Evolutionary conservation across 371 early-diverging fungal species (phyloP).

Genomic region (Rhizopus sp.): DNA sequence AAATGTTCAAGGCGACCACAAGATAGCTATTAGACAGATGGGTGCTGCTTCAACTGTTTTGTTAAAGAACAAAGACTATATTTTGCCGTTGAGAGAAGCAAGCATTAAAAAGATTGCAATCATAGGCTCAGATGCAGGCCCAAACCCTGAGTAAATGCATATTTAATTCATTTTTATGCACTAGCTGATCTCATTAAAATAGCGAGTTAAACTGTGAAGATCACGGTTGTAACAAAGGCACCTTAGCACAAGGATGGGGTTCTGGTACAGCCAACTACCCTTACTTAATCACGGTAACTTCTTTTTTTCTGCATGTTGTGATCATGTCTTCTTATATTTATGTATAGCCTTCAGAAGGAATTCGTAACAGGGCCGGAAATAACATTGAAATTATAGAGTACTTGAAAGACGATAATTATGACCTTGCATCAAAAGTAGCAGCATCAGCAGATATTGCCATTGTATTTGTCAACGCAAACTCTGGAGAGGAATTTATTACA

Average conservation of each 20-base stretch:
- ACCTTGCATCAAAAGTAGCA: conserved; percentile 36
- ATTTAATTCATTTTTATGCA: not conserved
- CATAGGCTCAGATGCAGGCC: conserved; percentile 59
- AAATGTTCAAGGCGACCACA: conserved; percentile 48
- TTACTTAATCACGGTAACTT: conserved; percentile 52
- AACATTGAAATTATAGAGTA: conserved; percentile 31
- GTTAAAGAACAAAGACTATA: conserved; percentile 42
- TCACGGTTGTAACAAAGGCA: conserved; percentile 44
- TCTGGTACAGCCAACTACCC: conserved; percentile 63
- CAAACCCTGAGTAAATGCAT: conserved; percentile 25
- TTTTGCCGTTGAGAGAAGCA: conserved; percentile 37
- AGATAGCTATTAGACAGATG: conserved; percentile 34
- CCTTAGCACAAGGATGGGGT: conserved; percentile 68
- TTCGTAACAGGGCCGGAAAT: conserved; percentile 34
- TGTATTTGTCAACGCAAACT: conserved; percentile 59
- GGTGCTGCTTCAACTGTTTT: conserved; percentile 57
- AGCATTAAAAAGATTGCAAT: conserved; percentile 35
- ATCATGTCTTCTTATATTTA: not conserved
- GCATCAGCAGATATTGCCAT: conserved; percentile 52
- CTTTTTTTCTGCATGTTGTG: not conserved
- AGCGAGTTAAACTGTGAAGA: conserved; percentile 29
- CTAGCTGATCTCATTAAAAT: not conserved
- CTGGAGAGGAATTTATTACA: conserved; percentile 58
- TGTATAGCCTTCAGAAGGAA: conserved; percentile 42
- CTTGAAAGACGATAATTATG: conserved; percentile 41